Conservation (phyloP, 441 rosid species). For the Hura crepitans region DNA sequence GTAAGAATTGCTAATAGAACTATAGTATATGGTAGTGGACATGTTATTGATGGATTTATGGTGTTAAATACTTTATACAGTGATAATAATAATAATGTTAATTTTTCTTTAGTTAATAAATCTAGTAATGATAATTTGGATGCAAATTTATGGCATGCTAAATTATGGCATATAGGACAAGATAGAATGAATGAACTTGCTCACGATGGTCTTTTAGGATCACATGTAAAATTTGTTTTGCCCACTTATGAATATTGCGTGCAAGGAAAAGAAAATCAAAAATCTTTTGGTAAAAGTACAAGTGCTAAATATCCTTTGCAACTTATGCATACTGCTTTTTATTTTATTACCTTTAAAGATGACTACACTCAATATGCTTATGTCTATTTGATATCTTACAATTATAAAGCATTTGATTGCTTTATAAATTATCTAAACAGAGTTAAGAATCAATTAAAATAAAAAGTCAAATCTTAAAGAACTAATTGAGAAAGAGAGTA, state of each 20-base stretch:
- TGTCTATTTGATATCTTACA: not conserved
- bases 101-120: not conserved
- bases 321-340: not conserved
- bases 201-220: not conserved
- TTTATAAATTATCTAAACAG: not conserved
- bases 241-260: too few relatives aligned
- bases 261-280: too few relatives aligned
- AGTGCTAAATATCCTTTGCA: not conserved
- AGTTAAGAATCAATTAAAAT: not conserved
- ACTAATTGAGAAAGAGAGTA: not conserved
- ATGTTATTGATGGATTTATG: not conserved
- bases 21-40: not conserved
- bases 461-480: not conserved
- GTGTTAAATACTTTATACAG: not conserved
- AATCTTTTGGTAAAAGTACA: not conserved
- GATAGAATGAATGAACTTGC: not conserved
- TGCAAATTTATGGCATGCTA: too few relatives aligned
- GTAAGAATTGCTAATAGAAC: too few relatives aligned
- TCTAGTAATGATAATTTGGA: not conserved
- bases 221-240: not conserved
- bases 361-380: not conserved
- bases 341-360: not conserved
- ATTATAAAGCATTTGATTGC: not conserved
- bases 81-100: too few relatives aligned
- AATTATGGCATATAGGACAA: not conserved